Evolutionary conservation across 257 asterid species (phyloP).

Genomic region (Solanum stenotomum): DNA sequence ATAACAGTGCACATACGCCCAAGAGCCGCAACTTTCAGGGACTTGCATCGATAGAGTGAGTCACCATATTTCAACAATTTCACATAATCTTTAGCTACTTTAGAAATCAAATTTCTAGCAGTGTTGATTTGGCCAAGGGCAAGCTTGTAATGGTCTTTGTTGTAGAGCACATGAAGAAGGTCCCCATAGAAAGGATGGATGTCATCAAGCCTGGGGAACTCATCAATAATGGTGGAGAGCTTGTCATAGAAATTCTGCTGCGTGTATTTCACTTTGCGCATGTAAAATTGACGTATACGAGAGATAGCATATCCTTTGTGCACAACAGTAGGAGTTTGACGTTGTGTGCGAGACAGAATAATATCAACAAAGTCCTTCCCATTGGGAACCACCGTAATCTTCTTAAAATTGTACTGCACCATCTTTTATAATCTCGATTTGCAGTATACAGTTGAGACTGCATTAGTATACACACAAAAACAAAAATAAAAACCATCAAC

Average conservation of each 20-base stretch:
- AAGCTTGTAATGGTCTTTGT: constrained; percentile 87
- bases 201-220: constrained; percentile 84
- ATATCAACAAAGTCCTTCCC: constrained; percentile 91
- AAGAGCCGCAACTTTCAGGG: constrained; percentile 78
- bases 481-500: neutral
- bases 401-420: constrained; percentile 97
- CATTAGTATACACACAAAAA: neutral
- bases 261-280: constrained; percentile 91
- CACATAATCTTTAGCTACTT: constrained; percentile 79
- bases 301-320: constrained; percentile 96
- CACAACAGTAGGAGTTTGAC: constrained; percentile 79
- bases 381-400: constrained; percentile 78
- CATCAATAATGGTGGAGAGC: constrained; percentile 78
- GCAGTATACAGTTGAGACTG: neutral
- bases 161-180: constrained; percentile 86
- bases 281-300: constrained; percentile 82
- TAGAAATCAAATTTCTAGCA: constrained; percentile 76
- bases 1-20: constrained; percentile 45
- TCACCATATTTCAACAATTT: constrained; percentile 80
- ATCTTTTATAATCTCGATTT: constrained; percentile 18
- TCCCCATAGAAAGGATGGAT: constrained; percentile 85
- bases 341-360: constrained; percentile 88
- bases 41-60: constrained; percentile 84
- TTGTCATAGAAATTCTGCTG: constrained; percentile 79
- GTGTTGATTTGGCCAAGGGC: constrained; percentile 93